Conservation (phyloP, 2,329 filamentous ascomycete genomes). For the Penicillium sp. region DNA sequence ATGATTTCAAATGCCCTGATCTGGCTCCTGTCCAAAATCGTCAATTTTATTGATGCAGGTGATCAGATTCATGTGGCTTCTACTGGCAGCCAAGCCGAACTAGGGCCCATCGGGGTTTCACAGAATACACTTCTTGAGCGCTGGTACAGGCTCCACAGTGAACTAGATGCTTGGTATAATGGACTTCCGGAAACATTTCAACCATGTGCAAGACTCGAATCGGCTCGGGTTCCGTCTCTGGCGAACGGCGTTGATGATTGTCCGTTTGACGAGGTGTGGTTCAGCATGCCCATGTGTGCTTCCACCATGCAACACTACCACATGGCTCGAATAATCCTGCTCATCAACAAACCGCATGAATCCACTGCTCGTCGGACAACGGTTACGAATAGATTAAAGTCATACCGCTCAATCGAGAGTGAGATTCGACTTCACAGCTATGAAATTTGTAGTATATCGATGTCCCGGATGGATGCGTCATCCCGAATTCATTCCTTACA, state of each 20-base stretch:
- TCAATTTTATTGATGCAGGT: slow-evolving; percentile 60
- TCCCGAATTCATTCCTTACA: slow-evolving; percentile 60
- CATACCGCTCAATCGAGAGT: slow-evolving; percentile 55
- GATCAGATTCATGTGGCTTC: slow-evolving; percentile 43
- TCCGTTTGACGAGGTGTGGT: slow-evolving; percentile 58
- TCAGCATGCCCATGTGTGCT: slow-evolving; percentile 62
- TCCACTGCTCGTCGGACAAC: slow-evolving; percentile 48
- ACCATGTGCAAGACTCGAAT: slow-evolving; percentile 50
- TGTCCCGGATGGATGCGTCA: slow-evolving; percentile 55
- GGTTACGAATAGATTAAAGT: slow-evolving; percentile 52
- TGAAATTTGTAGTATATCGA: slow-evolving; percentile 59
- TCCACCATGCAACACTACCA: slow-evolving; percentile 54
- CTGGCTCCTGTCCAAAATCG: slow-evolving; percentile 63
- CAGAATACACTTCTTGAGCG: slow-evolving; percentile 44
- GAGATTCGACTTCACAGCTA: slow-evolving; percentile 56
- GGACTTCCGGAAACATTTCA: slow-evolving; percentile 59
- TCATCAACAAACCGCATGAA: slow-evolving; percentile 41
- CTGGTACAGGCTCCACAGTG: slow-evolving; percentile 51
- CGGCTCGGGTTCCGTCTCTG: slow-evolving; percentile 21
- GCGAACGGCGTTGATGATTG: slow-evolving; percentile 25
- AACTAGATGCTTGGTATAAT: slow-evolving; percentile 57
- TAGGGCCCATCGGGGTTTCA: slow-evolving; percentile 31
- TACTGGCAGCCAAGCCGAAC: slow-evolving; percentile 22
- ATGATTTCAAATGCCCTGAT: slow-evolving; percentile 61
- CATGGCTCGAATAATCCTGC: slow-evolving; percentile 40